Conservation (phyloP, 2,329 filamentous ascomycete species). For the Botrytis deweyae region DNA sequence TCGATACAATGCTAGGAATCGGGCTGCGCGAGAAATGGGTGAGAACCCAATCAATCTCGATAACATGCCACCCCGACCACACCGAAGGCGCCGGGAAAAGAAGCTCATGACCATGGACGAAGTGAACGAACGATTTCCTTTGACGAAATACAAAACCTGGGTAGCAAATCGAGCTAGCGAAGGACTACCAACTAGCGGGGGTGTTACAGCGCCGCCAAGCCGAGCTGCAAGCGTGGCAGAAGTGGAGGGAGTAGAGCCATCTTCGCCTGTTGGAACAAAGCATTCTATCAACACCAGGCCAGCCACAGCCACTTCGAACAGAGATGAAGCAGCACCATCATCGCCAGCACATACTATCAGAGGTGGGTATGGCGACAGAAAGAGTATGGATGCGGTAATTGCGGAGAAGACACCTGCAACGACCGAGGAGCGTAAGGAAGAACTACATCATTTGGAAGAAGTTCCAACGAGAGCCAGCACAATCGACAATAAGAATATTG, state of each 20-base stretch:
- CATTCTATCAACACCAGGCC: slow-evolving; percentile 40
- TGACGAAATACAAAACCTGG: slow-evolving; percentile 97
- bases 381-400: slow-evolving; percentile 27
- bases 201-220: slow-evolving; percentile 73
- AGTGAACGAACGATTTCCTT: slow-evolving; percentile 94
- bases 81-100: slow-evolving; percentile 88
- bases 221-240: slow-evolving; percentile 72
- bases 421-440: slow-evolving; percentile 31
- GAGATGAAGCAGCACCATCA: slow-evolving; percentile 23
- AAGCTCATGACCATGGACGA: slow-evolving; percentile 99
- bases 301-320: slow-evolving; percentile 30
- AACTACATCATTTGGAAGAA: slow-evolving; percentile 32
- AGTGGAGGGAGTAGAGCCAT: slow-evolving; percentile 55
- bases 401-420: slow-evolving; percentile 28
- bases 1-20: slow-evolving; percentile 92
- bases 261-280: slow-evolving; percentile 37
- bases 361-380: slow-evolving; percentile 23
- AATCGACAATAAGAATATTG: slow-evolving; percentile 42
- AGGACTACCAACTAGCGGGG: slow-evolving; percentile 80
- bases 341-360: slow-evolving; percentile 23
- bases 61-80: slow-evolving; percentile 74
- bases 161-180: slow-evolving; percentile 78
- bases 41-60: slow-evolving; percentile 87
- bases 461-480: slow-evolving; percentile 37
- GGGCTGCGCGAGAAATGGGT: slow-evolving; percentile 71